These are phyloP conservation scores for Mollisia scopiformis DNA, from an alignment of 2,329 filamentous ascomycete species.

Conservation along the genomic window DNA sequence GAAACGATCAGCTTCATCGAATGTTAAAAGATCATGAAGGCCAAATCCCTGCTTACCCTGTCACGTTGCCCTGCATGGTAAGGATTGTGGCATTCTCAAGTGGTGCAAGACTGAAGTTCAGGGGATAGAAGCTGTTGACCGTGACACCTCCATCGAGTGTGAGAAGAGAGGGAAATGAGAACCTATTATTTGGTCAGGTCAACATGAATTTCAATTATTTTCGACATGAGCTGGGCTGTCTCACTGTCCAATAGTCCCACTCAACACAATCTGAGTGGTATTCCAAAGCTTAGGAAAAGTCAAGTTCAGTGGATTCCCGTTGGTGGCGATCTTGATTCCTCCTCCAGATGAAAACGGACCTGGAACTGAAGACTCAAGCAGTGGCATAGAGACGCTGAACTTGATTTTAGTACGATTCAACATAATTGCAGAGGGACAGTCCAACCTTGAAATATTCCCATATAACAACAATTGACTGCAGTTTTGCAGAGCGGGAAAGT, in stretches of 20 bases:
- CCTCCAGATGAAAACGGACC: background rate
- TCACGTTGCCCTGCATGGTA: background rate
- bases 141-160: background rate
- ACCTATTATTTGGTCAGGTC: background rate
- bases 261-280: background rate
- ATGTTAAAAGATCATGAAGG: too few species aligned
- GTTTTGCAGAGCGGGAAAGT: background rate
- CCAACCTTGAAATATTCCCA: background rate
- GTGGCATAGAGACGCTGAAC: background rate
- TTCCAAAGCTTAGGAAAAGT: background rate
- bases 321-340: background rate
- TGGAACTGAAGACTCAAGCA: background rate
- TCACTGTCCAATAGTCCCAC: background rate
- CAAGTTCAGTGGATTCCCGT: background rate
- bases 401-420: background rate
- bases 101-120: background rate
- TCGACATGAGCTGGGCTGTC: background rate
- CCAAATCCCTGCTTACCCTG: background rate
- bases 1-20: too few species aligned
- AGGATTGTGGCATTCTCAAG: background rate
- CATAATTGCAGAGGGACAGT: background rate
- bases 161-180: conserved; percentile 8
- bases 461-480: background rate
- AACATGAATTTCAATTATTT: background rate
- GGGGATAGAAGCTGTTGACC: background rate